These are phyloP conservation scores for Tillandsia fasciculata DNA, from an alignment of 176 grass and related monocot genomes.

Conservation along the genomic window DNA sequence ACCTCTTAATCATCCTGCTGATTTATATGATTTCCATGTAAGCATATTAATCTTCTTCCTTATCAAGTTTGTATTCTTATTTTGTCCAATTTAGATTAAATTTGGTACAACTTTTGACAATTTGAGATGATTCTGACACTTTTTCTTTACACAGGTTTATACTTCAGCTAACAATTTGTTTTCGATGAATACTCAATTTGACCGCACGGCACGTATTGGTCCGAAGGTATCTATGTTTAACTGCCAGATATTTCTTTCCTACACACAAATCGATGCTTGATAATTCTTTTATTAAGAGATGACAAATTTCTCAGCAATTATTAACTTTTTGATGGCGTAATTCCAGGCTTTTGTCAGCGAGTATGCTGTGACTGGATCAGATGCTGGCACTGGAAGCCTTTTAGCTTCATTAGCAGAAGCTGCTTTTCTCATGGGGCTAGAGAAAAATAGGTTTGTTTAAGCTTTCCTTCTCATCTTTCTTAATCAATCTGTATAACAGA, in stretches of 20 bases:
- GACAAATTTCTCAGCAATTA: background rate
- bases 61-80: background rate
- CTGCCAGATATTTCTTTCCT: background rate
- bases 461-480: background rate
- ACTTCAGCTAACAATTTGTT: constrained; percentile 63
- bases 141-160: constrained; percentile 52
- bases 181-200: constrained; percentile 54
- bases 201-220: constrained; percentile 47
- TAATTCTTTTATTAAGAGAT: background rate
- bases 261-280: background rate
- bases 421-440: constrained; percentile 72
- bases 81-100: background rate
- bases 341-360: constrained; percentile 85
- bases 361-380: constrained; percentile 53
- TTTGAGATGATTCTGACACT: background rate
- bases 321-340: constrained; percentile 6
- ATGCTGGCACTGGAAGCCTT: constrained; percentile 63
- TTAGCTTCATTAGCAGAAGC: constrained; percentile 76
- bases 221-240: constrained; percentile 52
- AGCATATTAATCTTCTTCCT: constrained; percentile 6
- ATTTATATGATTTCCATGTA: constrained; percentile 89
- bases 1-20: constrained; percentile 82
- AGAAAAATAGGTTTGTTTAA: constrained; percentile 60
- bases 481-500: background rate
- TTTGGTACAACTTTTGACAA: background rate